Evolutionary conservation across 2,329 filamentous ascomycete genomes (phyloP).

Genomic region (Cladophialophora immunda): DNA sequence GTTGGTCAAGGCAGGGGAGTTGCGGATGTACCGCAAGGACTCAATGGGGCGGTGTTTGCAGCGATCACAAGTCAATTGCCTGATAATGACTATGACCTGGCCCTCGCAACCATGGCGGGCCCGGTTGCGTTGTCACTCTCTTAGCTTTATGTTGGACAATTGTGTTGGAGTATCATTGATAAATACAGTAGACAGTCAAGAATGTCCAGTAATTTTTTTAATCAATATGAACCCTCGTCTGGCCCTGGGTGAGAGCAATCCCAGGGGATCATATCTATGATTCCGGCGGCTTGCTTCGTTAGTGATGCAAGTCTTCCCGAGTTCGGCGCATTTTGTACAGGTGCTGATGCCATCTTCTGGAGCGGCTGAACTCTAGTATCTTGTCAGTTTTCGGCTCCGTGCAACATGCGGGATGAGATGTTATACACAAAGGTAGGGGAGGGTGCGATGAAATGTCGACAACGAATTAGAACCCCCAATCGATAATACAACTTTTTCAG

Average conservation of each 20-base stretch:
- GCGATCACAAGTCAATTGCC: background rate
- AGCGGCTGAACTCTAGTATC: slow-evolving; percentile 12
- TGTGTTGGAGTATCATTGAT: no score
- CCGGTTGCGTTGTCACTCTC: background rate
- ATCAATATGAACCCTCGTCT: slow-evolving; percentile 6
- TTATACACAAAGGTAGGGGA: background rate
- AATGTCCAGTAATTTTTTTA: background rate
- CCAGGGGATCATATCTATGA: no score
- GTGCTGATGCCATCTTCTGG: slow-evolving; percentile 16
- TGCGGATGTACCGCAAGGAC: background rate
- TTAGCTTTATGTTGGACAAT: background rate
- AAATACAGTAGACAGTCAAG: no score
- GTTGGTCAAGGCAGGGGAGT: background rate
- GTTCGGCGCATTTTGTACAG: slow-evolving; percentile 14
- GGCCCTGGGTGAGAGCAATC: no score
- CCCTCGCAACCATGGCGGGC: background rate
- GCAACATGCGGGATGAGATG: slow-evolving; percentile 15
- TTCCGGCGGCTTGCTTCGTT: no score
- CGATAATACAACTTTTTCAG: background rate
- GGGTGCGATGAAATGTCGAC: background rate
- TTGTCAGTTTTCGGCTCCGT: slow-evolving; percentile 15
- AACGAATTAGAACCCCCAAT: background rate
- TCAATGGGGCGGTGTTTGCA: background rate
- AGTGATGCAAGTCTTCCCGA: slow-evolving; percentile 17
- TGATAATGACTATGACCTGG: background rate